These are phyloP conservation scores for Monosporozyma solicola DNA, from an alignment of 805 yeast species.

Conservation along the genomic window DNA sequence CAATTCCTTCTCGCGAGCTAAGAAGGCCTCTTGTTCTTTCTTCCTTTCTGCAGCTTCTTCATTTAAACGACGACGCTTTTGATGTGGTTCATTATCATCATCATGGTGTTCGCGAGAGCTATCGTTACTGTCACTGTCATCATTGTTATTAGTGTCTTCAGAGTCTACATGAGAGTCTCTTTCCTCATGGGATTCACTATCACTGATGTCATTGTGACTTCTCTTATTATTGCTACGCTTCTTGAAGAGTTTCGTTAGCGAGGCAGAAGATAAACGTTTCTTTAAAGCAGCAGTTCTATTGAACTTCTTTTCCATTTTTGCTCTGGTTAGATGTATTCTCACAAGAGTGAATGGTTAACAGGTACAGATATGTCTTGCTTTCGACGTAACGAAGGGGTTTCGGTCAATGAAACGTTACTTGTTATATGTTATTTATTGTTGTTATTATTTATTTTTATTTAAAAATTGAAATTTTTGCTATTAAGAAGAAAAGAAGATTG, in stretches of 20 bases:
- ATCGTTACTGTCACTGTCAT: conserved; percentile 1
- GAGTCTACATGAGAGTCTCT: conserved; percentile 1
- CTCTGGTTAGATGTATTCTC: neutral
- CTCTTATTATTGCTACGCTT: conserved; percentile 17
- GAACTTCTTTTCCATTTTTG: conserved; percentile 2
- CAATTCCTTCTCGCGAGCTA: conserved; percentile 43
- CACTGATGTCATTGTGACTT: conserved; percentile 15
- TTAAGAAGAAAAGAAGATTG: neutral
- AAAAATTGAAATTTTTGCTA: neutral
- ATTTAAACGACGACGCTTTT: conserved; percentile 14
- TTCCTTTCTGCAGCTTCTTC: conserved; percentile 13
- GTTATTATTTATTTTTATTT: neutral
- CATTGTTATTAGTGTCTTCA: neutral
- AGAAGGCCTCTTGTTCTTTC: neutral
- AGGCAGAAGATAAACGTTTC: conserved; percentile 23
- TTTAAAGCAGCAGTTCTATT: conserved; percentile 19
- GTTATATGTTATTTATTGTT: neutral
- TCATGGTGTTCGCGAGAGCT: neutral
- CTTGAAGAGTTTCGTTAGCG: conserved; percentile 29
- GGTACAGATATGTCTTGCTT: neutral
- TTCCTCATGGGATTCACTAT: conserved; percentile 2
- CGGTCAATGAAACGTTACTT: neutral
- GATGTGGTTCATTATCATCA: conserved; percentile 1
- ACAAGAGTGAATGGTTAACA: neutral
- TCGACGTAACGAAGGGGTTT: neutral